Conservation (phyloP, 106 monocot genomes). For the Dendrobium nobile region DNA sequence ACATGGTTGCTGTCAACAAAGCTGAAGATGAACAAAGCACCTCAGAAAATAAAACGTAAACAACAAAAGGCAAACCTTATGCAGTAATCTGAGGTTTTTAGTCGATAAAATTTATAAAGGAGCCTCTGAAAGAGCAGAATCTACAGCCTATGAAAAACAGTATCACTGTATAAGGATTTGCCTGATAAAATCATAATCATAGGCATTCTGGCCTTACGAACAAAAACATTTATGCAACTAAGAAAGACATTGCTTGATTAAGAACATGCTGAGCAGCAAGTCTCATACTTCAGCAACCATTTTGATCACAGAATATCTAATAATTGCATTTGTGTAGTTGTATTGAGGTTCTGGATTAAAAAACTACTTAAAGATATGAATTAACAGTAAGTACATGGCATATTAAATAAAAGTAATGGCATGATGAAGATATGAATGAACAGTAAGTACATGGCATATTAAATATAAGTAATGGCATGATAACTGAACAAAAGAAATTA, state of each 20-base stretch:
- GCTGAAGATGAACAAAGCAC: neutral
- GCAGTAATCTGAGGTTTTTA: neutral
- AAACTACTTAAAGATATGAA: neutral
- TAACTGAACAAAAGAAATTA: too few relatives aligned
- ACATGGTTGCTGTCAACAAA: neutral
- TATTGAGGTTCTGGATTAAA: neutral
- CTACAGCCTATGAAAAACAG: conserved; percentile 44
- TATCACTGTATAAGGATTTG: neutral
- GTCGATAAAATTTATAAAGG: conserved; percentile 4
- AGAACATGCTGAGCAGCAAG: neutral
- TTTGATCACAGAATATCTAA: neutral
- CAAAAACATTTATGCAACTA: neutral
- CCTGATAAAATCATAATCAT: neutral
- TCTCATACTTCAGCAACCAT: neutral
- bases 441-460: too few relatives aligned
- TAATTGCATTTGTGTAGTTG: neutral
- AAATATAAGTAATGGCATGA: too few relatives aligned
- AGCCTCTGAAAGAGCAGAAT: conserved; percentile 55
- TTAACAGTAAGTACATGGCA: neutral
- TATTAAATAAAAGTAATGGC: too few relatives aligned
- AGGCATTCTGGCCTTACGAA: neutral
- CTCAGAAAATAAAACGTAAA: neutral
- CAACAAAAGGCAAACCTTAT: neutral
- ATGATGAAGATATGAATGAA: too few relatives aligned
- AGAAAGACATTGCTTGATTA: neutral